These are phyloP conservation scores for Ceratobasidium sp. DNA, from an alignment of 1,284 basidiomycete species.

Conservation along the genomic window DNA sequence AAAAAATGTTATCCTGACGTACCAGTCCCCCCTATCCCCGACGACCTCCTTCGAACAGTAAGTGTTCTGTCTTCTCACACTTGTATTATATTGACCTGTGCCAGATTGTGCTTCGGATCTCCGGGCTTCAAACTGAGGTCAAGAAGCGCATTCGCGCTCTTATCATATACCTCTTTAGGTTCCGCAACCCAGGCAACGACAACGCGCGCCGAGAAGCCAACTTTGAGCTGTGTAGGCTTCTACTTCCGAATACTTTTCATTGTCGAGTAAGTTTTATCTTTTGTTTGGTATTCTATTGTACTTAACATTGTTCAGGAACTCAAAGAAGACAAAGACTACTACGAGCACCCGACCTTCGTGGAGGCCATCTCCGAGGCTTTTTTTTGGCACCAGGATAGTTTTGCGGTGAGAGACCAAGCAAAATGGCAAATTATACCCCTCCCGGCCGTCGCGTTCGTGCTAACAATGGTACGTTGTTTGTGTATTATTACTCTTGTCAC, in stretches of 20 bases:
- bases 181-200: not conserved
- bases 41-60: not conserved
- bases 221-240: not conserved
- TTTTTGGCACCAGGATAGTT: not conserved
- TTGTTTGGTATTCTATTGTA: no score
- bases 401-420: not conserved
- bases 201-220: not conserved
- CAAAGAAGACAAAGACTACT: not conserved
- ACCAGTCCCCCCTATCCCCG: not conserved
- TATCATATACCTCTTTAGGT: not conserved
- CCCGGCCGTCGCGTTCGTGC: not conserved
- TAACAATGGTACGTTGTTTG: not conserved
- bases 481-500: not conserved
- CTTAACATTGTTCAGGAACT: not conserved
- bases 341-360: not conserved
- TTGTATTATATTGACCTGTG: not conserved
- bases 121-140: not conserved
- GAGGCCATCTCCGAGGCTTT: not conserved
- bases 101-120: not conserved
- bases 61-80: not conserved
- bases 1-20: not conserved
- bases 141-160: not conserved
- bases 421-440: not conserved
- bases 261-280: not conserved
- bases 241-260: constrained; percentile 7